These are phyloP conservation scores for Orbilia brochopaga DNA, from an alignment of 2,329 filamentous ascomycete genomes.

Conservation along the genomic window DNA sequence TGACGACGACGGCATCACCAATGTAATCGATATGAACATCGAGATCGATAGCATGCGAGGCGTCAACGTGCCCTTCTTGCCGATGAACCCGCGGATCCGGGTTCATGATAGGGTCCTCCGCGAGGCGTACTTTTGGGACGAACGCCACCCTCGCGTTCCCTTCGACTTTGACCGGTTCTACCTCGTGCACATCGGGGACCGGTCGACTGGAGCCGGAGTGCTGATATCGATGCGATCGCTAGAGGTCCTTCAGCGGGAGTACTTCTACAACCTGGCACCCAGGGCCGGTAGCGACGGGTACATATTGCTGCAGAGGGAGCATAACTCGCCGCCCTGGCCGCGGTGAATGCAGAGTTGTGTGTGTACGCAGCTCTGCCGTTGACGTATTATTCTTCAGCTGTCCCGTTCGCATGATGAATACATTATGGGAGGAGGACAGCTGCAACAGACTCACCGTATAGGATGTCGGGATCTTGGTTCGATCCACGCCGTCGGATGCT, in stretches of 20 bases:
- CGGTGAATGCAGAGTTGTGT: constrained; percentile 7
- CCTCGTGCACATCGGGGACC: constrained; percentile 19
- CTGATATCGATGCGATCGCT: constrained; percentile 34
- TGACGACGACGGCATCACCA: constrained; percentile 19
- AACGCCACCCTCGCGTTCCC: constrained; percentile 11
- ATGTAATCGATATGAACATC: constrained; percentile 29
- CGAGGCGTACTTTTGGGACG: constrained; percentile 41
- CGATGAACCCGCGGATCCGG: constrained; percentile 28
- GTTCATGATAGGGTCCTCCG: constrained; percentile 10
- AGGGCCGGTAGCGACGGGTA: constrained; percentile 30
- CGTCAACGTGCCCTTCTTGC: constrained; percentile 8
- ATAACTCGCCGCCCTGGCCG: constrained; percentile 15
- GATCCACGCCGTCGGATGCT: neutral
- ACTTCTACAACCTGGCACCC: constrained; percentile 23
- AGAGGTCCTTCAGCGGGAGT: constrained; percentile 27
- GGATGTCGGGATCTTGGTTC: neutral
- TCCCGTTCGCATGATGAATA: neutral
- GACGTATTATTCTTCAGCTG: neutral
- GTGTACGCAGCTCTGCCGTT: neutral
- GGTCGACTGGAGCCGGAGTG: constrained; percentile 26
- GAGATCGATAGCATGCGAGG: constrained; percentile 29
- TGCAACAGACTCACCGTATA: neutral
- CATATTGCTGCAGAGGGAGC: constrained; percentile 17
- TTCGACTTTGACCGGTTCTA: constrained; percentile 36
- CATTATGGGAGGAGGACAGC: neutral